Conservation (phyloP, 1,284 basidiomycete species). For the Puccinia polysora region DNA sequence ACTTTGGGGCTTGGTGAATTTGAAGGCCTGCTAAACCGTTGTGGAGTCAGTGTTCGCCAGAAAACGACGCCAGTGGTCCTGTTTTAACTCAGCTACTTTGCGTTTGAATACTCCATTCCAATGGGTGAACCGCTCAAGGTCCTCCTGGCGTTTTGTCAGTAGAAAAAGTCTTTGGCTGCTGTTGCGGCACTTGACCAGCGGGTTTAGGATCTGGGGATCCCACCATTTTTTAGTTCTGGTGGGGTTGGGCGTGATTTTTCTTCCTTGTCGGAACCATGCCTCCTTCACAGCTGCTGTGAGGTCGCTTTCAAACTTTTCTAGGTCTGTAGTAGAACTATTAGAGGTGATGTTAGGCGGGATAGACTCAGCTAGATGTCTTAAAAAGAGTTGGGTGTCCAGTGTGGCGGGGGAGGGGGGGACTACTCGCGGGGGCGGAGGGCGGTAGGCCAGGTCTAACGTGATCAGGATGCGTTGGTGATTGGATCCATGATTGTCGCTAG, state of each 20-base stretch:
- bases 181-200: neutral
- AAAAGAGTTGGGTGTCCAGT: neutral
- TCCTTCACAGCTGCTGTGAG: neutral
- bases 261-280: neutral
- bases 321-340: neutral
- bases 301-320: neutral
- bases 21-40: neutral
- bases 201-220: conserved; percentile 5
- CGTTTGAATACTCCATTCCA: conserved; percentile 2
- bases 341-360: neutral
- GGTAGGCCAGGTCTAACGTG: neutral
- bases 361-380: neutral
- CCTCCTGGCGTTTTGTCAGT: neutral
- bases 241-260: neutral
- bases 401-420: neutral
- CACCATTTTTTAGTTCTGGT: conserved; percentile 7
- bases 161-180: neutral
- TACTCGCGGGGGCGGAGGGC: neutral
- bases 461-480: neutral
- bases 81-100: neutral
- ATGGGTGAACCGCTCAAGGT: neutral
- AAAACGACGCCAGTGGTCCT: conserved; percentile 1
- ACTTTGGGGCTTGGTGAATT: conserved; percentile 2
- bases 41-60: neutral
- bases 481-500: neutral